A percentile compares a stretch with the other conserved stretches of the same genome.
Evolutionary conservation across 202 grass and related monocot species (phyloP).

Genomic region (Zizania palustris): DNA sequence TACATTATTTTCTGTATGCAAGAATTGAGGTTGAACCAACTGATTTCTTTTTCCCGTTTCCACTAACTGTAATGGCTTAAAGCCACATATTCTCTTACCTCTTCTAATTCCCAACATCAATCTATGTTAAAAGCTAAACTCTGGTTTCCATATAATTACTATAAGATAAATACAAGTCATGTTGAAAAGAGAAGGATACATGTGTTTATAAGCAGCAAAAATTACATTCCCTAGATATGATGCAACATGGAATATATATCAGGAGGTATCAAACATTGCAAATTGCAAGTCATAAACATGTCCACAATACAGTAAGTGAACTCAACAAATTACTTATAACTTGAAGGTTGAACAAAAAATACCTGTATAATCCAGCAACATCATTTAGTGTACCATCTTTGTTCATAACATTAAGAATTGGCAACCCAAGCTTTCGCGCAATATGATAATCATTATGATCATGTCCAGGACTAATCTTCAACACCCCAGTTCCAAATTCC

Average conservation of each 20-base stretch:
- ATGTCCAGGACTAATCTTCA: slow-evolving; percentile 99
- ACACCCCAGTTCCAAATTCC: slow-evolving; percentile 97
- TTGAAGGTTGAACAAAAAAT: slow-evolving; percentile 39
- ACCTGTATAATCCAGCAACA: slow-evolving; percentile 87
- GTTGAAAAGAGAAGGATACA: slow-evolving; percentile 17
- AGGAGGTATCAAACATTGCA: slow-evolving; percentile 14
- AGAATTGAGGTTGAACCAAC: slow-evolving; percentile 12
- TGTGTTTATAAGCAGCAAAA: slow-evolving; percentile 31
- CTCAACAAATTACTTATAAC: background rate
- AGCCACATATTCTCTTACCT: slow-evolving; percentile 6
- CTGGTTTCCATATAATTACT: slow-evolving; percentile 11
- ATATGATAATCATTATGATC: slow-evolving; percentile 99
- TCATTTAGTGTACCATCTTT: slow-evolving; percentile 99
- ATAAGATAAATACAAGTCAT: slow-evolving; percentile 26
- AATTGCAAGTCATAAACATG: slow-evolving; percentile 7
- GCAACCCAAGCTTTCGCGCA: slow-evolving; percentile 95
- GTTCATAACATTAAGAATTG: slow-evolving; percentile 97
- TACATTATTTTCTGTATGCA: background rate
- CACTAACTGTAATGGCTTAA: slow-evolving; percentile 11
- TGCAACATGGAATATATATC: background rate
- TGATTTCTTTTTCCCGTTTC: slow-evolving; percentile 22
- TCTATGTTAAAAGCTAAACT: slow-evolving; percentile 14
- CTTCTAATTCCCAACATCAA: slow-evolving; percentile 28
- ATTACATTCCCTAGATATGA: background rate
- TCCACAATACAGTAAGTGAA: slow-evolving; percentile 1